Evolutionary conservation across 495 filamentous ascomycete genomes (phyloP), one percentile per base, ranked within the genome.

Genomic region (Penicillium riverlandense): DNA sequence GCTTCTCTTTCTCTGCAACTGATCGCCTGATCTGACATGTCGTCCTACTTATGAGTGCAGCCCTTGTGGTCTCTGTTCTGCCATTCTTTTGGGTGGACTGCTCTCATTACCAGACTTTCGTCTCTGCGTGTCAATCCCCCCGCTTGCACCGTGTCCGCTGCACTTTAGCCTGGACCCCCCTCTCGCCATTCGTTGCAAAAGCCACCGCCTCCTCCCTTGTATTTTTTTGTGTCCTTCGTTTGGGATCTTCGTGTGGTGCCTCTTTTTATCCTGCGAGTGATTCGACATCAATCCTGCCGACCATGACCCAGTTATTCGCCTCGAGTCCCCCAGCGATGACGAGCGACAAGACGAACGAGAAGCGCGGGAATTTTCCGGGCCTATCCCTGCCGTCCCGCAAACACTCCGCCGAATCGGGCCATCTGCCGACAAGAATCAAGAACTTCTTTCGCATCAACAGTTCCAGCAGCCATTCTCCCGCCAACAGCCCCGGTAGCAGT

Each of bases 401-500:
- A 55, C 73, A 75, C 44, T 62, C 72, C 33, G 69, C 65, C 49
- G 62, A 70, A 14, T 67, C 69, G 2, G 63, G 64, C 63, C 86
- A 92, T 55, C 80, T 95, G 54, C 88, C 84, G 30, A 85, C 90
- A 60, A 90, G 84, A 63, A 79, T 98, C 64, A 94, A 85, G 78
- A 95, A 91, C 62, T 97, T 97, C 74, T 98, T 98, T 74, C 88
- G 92, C 56, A 95, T 96, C 70, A 96, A 86, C 65, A 86, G 73
- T 54, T 72, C 75, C 32, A 66, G 71, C 50, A 80, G 66, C 61
- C 78, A 76, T 50, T 65, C 66, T 47, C 65, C 63, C 47, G 55
- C 48, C 50, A 59, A 49, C 53, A 66, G 66, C 59, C 48, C 49
- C 34, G 63, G 59, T 54, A 55, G 61, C 43, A 22, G 22, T 22